Base-by-base conservation (phyloP, 1,139 yeast genomes). In the Yarrowia galli region DNA sequence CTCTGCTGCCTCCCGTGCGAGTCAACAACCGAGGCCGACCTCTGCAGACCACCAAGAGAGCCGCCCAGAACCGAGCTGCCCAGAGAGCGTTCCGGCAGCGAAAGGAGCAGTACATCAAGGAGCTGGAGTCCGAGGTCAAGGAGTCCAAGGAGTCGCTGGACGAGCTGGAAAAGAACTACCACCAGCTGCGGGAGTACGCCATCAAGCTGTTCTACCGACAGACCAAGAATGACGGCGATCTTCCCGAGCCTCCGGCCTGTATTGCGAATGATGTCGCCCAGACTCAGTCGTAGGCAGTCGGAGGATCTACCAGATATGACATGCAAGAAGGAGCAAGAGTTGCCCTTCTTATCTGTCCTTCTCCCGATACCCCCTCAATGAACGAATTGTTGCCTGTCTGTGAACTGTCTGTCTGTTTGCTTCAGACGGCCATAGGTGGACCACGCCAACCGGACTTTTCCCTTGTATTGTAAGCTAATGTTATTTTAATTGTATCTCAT, bases 51-150 rank as follows among this genome's bases (percentile, higher is more conserved):
- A 86, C 96, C 51, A 91, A 90, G 78, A 85, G 97, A 71, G 97
- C 97, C 1, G 91, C 89, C 20, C 97, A 92, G 78, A 92, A 92
- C 79, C 82, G 97, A 74, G 88, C 86, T 69, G 97, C 97, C 0
- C 97, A 92, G 78, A 85, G 91, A 72, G 96, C 97, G 13, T 92
- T 91, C 79, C 84, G 97, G 75, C 88, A 87, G 75, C 83, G 97
- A 69, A 88, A 89, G 75, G 97, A 91, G 73, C 84, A 85, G 70
- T 87, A 90, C 74, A 86, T 92, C 72, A 89, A 87, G 77, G 93
- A 91, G 65, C 81, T 92, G 70, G 97, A 92, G 79, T 78, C 81
- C 46, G 87, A 87, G 75, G 91, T 90, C 7, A 82, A 83, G 63
- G 89, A 88, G 75, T 79, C 89, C 73, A 85, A 86, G 75, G 87